These are phyloP conservation scores for Aspergillus brasiliensis DNA, from an alignment of 2,329 filamentous ascomycete species.

Conservation along the genomic window DNA sequence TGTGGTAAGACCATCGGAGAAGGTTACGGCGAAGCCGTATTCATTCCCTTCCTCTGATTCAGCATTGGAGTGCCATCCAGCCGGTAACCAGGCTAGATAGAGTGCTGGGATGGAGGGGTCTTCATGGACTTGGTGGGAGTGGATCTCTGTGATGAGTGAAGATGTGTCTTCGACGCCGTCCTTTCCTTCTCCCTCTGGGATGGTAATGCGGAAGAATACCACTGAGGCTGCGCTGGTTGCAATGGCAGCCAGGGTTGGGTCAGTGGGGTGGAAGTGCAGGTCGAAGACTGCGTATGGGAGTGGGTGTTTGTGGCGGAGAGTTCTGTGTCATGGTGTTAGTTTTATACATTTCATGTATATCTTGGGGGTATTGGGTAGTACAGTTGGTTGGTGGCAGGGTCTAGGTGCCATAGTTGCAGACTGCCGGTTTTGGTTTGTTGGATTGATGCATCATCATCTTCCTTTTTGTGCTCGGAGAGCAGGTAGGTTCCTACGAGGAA, in stretches of 20 bases:
- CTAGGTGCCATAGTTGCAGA: slow-evolving; percentile 66
- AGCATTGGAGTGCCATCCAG: neutral
- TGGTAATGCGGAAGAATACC: slow-evolving; percentile 39
- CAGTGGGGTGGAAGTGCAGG: slow-evolving; percentile 71
- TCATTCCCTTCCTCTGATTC: too few relatives aligned
- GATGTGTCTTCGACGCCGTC: too few relatives aligned
- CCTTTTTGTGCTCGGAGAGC: slow-evolving; percentile 51
- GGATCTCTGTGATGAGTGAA: slow-evolving; percentile 41
- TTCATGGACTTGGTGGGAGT: slow-evolving; percentile 54
- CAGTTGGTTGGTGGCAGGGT: slow-evolving; percentile 32
- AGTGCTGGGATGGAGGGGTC: slow-evolving; percentile 64
- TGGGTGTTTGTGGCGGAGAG: slow-evolving; percentile 59
- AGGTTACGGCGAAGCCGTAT: slow-evolving; percentile 67
- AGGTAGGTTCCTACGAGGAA: slow-evolving; percentile 86
- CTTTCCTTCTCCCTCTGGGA: slow-evolving; percentile 14
- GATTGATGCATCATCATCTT: slow-evolving; percentile 25
- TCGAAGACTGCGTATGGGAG: slow-evolving; percentile 79
- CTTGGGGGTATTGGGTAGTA: slow-evolving; percentile 13
- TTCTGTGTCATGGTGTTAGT: slow-evolving; percentile 41
- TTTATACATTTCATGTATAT: slow-evolving; percentile 1
- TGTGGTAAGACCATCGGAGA: slow-evolving; percentile 67
- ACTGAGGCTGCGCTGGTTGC: slow-evolving; percentile 70
- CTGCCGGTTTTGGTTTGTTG: slow-evolving; percentile 72
- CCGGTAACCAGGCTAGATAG: slow-evolving; percentile 73
- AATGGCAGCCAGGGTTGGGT: slow-evolving; percentile 64